Base-by-base conservation (phyloP, 345 rosid genomes). In the Cardamine occulta region DNA sequence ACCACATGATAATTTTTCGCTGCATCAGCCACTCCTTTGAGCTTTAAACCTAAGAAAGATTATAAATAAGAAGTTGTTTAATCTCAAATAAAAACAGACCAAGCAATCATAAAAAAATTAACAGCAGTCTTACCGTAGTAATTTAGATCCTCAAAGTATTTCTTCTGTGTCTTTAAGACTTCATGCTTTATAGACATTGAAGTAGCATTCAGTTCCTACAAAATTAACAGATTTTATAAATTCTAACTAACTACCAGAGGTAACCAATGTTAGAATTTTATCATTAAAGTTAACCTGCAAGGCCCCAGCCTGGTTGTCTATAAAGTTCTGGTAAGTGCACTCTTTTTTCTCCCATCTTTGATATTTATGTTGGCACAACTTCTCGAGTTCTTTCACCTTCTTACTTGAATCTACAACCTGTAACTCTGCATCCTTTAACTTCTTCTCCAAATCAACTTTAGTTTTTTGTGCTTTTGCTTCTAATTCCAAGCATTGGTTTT, bases 21-120 rank as follows among this genome's bases (percentile, higher is more conserved):
- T 79, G 96, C 97, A 77, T 93, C 89, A 57, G 79, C 85, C 62
- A 95, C 79, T 76, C 88, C 91, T 84, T 85, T 88, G 74, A 95
- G 91, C 85, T 86, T 93, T 69, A 79, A 60, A 60, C 96, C 99
- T 95, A 66, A 73, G 66, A 66, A 67, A 14, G 15, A 18, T 37
- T 13, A 52, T 18, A 62, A 67, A 23, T 42, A 24, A 66, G 59
- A 79, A 66, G 23, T 24, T 19, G 32, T n/a, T 54, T 23, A 66
- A 63, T 52, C 69, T 14, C 54, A n/a, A 71, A 56, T 49, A 28
- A 55, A 80, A 58, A 49, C 63, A 70, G 23, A 44, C 9, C 23
- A 82, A 71, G 48, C 17, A 48, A 74, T 66, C 23, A 23, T 58
- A 66, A 13, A 57, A 12, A 21, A 61, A 55, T 17, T 65, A 53